A percentile compares a stretch with the other conserved stretches of the same genome.
phyloP scores from a whole-genome alignment of 1,284 basidiomycete genomes.

The Ustilago tritici region DNA sequence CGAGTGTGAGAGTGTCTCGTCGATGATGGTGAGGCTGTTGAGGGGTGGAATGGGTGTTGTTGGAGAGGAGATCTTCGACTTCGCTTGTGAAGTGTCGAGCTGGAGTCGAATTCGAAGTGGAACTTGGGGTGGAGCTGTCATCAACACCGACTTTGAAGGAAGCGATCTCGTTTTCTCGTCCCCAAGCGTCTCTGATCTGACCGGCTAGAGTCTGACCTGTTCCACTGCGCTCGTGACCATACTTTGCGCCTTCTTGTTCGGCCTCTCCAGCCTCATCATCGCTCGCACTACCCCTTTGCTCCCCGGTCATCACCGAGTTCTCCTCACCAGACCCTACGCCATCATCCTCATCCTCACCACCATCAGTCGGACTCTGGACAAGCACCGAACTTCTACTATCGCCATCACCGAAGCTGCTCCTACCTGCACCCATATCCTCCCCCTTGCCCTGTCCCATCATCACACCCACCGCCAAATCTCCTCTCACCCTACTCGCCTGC shows the following conservation, averaged over 20 bases:
- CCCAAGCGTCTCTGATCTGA: constrained; percentile 40
- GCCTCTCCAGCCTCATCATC: constrained; percentile 14
- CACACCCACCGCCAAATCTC: constrained; percentile 5
- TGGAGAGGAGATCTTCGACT: constrained; percentile 19
- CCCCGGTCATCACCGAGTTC: constrained; percentile 10
- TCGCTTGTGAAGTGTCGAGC: constrained; percentile 28
- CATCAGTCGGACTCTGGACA: constrained; percentile 38
- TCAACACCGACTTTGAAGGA: neutral
- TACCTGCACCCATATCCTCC: neutral
- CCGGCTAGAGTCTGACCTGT: constrained; percentile 36
- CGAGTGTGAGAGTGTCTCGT: neutral
- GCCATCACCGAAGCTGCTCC: constrained; percentile 10
- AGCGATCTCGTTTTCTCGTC: constrained; percentile 14
- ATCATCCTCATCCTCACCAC: constrained; percentile 19
- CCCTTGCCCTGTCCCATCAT: neutral
- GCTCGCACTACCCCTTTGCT: constrained; percentile 9
- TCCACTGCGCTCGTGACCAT: constrained; percentile 14
- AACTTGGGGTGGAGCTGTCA: constrained; percentile 2
- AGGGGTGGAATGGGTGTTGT: neutral
- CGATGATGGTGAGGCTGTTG: neutral
- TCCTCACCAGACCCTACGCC: neutral
- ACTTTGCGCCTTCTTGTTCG: constrained; percentile 15
- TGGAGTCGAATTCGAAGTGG: neutral
- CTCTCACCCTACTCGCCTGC: constrained; percentile 20
- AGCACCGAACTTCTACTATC: constrained; percentile 17